Evolutionary conservation across 2,329 filamentous ascomycete species (phyloP).

Genomic region (Sporothrix schenckii): DNA sequence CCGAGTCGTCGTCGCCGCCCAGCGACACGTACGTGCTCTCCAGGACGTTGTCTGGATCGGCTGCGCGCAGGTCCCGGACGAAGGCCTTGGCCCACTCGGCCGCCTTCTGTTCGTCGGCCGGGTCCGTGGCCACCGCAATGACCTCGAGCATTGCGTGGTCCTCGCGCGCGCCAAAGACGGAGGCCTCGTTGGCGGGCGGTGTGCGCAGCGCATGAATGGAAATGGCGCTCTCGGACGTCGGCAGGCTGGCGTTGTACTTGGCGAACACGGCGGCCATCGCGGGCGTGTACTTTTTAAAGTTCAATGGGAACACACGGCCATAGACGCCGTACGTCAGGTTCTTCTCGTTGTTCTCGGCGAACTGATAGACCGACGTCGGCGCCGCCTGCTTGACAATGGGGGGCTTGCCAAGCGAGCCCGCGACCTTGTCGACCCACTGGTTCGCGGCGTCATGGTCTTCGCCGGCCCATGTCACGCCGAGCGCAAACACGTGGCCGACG

Average conservation of each 20-base stretch:
- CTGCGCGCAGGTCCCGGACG: neutral
- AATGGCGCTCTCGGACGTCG: neutral
- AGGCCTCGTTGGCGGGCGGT: neutral
- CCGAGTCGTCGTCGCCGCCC: conserved; percentile 1
- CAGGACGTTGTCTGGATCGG: conserved; percentile 10
- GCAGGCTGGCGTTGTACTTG: conserved; percentile 12
- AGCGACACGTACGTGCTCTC: conserved; percentile 22
- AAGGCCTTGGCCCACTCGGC: conserved; percentile 11
- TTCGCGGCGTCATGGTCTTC: neutral
- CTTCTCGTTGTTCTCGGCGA: conserved; percentile 16
- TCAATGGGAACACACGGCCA: conserved; percentile 17
- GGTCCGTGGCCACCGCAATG: neutral
- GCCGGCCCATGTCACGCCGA: conserved; percentile 7
- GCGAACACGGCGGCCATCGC: neutral
- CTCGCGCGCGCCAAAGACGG: conserved; percentile 15
- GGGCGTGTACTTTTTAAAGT: conserved; percentile 18
- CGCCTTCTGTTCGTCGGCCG: neutral
- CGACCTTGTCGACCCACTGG: conserved; percentile 22
- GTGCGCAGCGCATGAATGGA: conserved; percentile 18
- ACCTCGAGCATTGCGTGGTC: conserved; percentile 25
- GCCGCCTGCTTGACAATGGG: conserved; percentile 11
- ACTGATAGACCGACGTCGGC: neutral
- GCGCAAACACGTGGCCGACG: conserved; percentile 14
- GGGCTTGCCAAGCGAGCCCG: conserved; percentile 10
- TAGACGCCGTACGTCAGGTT: conserved; percentile 18